Conservation (phyloP, 495 filamentous ascomycete species). For the Podospora sp. region DNA sequence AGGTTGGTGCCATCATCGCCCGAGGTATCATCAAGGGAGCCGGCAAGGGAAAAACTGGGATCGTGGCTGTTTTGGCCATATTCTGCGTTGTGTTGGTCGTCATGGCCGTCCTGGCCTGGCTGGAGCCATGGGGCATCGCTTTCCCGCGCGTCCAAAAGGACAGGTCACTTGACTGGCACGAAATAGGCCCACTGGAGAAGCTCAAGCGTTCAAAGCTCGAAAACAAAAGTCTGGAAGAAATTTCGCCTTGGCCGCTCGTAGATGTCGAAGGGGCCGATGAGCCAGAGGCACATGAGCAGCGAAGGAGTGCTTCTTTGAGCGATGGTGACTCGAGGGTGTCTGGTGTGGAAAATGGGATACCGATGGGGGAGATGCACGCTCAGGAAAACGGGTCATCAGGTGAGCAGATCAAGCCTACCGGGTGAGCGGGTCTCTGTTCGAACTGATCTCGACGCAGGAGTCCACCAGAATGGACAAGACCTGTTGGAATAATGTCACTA, state of each 20-base stretch:
- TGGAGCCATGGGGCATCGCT: conserved; percentile 12
- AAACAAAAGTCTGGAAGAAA: conserved; percentile 16
- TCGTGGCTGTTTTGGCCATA: conserved; percentile 7
- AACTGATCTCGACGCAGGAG: too few relatives aligned
- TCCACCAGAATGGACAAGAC: too few relatives aligned
- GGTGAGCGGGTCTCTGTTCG: too few relatives aligned
- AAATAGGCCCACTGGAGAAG: neutral
- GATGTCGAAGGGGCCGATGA: neutral
- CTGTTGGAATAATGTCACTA: too few relatives aligned
- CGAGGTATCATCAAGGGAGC: conserved; percentile 7
- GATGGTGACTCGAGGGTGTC: neutral
- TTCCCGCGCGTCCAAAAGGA: conserved; percentile 8
- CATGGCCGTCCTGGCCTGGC: conserved; percentile 13
- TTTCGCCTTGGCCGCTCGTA: conserved; percentile 14
- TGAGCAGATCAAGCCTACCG: too few relatives aligned
- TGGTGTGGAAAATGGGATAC: neutral
- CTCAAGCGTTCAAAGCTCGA: neutral
- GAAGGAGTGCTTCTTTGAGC: conserved; percentile 9
- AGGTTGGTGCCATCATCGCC: conserved; percentile 41
- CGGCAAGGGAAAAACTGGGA: neutral
- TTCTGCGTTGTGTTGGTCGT: conserved; percentile 7
- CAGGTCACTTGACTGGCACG: conserved; percentile 8
- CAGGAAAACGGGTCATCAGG: too few relatives aligned
- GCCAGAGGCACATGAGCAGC: neutral
- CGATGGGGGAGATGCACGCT: neutral